A percentile compares a stretch with the other conserved stretches of the same genome.
Conservation (phyloP, 768 basidiomycete genomes). For the Pleurotus ostreatus region DNA sequence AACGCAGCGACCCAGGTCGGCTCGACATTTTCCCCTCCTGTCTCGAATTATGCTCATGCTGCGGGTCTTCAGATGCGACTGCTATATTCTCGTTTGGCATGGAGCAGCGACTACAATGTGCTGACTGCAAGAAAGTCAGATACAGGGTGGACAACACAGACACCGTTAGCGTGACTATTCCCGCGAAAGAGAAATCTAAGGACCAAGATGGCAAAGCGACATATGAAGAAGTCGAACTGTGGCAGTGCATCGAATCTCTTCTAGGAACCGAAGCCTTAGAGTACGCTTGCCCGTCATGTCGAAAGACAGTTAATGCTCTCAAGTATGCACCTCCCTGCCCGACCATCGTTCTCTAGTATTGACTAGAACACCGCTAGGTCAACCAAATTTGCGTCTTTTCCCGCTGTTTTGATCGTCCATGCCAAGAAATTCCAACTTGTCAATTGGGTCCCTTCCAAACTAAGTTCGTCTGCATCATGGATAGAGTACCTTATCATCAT, state of each 20-base stretch:
- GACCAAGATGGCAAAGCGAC: constrained; percentile 57
- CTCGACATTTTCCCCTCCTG: constrained; percentile 3
- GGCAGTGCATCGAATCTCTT: constrained; percentile 55
- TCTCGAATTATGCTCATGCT: neutral
- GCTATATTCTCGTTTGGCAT: constrained; percentile 74
- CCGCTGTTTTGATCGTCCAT: constrained; percentile 83
- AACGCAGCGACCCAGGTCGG: constrained; percentile 27
- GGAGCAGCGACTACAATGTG: constrained; percentile 87
- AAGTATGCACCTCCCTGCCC: no score
- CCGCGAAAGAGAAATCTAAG: constrained; percentile 53
- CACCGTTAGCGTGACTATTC: constrained; percentile 75
- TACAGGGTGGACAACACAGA: constrained; percentile 79
- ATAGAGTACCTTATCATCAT: neutral
- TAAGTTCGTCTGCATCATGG: constrained; percentile 76
- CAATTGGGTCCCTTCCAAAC: constrained; percentile 95
- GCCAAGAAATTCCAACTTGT: constrained; percentile 93
- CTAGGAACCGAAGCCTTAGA: constrained; percentile 65
- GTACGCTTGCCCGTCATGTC: constrained; percentile 77
- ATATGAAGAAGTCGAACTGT: constrained; percentile 62
- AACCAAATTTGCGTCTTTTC: constrained; percentile 79
- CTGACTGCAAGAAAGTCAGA: constrained; percentile 71
- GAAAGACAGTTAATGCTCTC: constrained; percentile 59
- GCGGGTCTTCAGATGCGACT: constrained; percentile 54
- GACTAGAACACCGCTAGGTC: constrained; percentile 43
- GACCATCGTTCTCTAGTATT: neutral